Base-by-base conservation (phyloP, 2,329 filamentous ascomycete species). In the Nothophoma quercina region DNA sequence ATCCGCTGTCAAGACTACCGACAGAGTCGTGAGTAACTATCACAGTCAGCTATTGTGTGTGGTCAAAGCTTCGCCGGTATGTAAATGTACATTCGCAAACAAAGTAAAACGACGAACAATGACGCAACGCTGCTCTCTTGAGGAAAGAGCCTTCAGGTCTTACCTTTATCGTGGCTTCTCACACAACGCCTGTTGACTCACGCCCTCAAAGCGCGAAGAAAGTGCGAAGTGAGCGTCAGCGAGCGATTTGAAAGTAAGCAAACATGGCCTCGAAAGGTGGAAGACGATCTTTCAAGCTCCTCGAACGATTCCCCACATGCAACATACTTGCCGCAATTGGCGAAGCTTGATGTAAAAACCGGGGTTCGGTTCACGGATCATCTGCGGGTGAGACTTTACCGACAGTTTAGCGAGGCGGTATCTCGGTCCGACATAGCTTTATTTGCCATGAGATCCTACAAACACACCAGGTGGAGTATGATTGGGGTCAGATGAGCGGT, bases 351-450 rank as follows among this genome's bases (percentile, higher is more conserved):
- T 23, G n/a, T 25, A 25, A 39, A 25, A 35, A 28, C 36, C 28
- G 49, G 42, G 49, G 42, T 38, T 53, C 40, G 40, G 29, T 43
- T 42, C 19, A 39, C 43, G 49, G 40, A 22, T 34, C 21, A 54
- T 38, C 38, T 41, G 12, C 49, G 49, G 49, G 15, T 16, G 5
- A 12, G 7, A 2, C 12, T 25, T 8, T 18, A n/a, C n/a, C n/a
- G n/a, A n/a, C n/a, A n/a, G n/a, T n/a, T n/a, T n/a, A 21, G 33
- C 25, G 44, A 23, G 5, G 29, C 35, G 45, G 35, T 30, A 47
- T 50, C 41, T 55, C 55, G 55, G 55, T 38, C 55, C 55, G 55
- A 51, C 42, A 51, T 51, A 10, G 5, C 35, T 7, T 39, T 34
- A 15, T 15, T 30, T 16, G 29, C 12, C 22, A 2, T 34, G 22